phyloP scores from a whole-genome alignment of 2,329 filamentous ascomycete species.

The Ophiostoma quercus region DNA sequence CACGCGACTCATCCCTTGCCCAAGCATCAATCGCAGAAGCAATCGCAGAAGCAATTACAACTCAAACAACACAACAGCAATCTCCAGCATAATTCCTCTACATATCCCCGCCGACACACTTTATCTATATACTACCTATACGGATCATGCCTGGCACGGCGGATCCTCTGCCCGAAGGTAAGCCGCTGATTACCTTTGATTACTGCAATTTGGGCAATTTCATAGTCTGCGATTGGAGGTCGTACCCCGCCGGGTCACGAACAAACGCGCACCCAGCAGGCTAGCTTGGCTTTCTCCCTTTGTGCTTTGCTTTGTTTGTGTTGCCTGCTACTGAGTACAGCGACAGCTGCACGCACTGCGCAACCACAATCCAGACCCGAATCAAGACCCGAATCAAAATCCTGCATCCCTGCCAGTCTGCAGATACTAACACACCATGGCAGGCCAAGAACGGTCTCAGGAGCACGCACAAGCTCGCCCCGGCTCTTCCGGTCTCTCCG shows the following conservation, averaged over 20 bases:
- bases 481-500: slow-evolving; percentile 16
- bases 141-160: slow-evolving; percentile 23
- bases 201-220: slow-evolving; percentile 18
- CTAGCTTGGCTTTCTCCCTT: neutral
- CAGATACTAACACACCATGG: slow-evolving; percentile 17
- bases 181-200: slow-evolving; percentile 19
- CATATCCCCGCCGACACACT: neutral
- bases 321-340: neutral
- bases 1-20: neutral
- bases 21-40: slow-evolving; percentile 1
- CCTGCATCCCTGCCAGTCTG: neutral
- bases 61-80: neutral
- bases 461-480: slow-evolving; percentile 16
- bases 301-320: neutral
- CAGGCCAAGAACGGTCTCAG: slow-evolving; percentile 16
- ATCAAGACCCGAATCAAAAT: neutral
- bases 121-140: neutral
- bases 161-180: slow-evolving; percentile 24
- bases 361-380: neutral
- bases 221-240: slow-evolving; percentile 6
- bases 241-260: slow-evolving; percentile 10
- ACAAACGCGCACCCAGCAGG: slow-evolving; percentile 2
- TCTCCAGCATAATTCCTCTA: neutral
- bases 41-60: neutral
- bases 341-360: neutral